Evolutionary conservation across 2,329 filamentous ascomycete genomes (phyloP), one percentile per base, ranked within the genome.

Genomic region (Diaporthe ampelina): DNA sequence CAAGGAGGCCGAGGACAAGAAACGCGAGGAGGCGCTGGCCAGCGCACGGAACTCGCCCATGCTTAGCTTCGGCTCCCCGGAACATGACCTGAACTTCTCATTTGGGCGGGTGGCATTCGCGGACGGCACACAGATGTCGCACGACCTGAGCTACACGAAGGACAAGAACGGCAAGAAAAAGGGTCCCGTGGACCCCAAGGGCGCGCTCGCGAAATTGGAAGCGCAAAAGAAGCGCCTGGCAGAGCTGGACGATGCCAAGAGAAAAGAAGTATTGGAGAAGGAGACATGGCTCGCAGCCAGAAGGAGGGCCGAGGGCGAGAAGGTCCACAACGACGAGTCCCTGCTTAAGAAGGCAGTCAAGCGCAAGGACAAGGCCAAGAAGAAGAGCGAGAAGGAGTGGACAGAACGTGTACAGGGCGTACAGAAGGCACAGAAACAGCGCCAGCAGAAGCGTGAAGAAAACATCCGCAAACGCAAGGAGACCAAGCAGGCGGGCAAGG

Each of bases 341-440:
- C 85, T 98, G 73, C 88, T 99, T 37, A 98, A 98, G 88, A 98
- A 98, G 88, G 94, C 95, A 0, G 87, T 98, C 78, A 98, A 98
- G 89, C 92, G 96, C 78, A 97, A 98, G 86, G 95, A 98, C 80
- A 91, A 92, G 78, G 87, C 90, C 70, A 98, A 98, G 91, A 93
- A 92, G 84, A 97, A 97, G 91, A 97, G 94, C 81, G 94, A 95
- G 82, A 93, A 93, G 81, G 95, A 97, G 81, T 98, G 97, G 94
- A 89, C 86, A 61, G 93, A 95, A 73, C 89, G 94, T 65, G 85
- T 91, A 52, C 91, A 93, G 37, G 92, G 92, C 40, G 91, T 98
- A 65, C 89, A 91, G 77, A 93, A 94, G 84, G 88, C 93, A 65
- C 93, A 94, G 81, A 93, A 94, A 70, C 92, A 94, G 78, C 93